Percentiles rank a stretch among this genome's conserved stretches.
These are phyloP conservation scores for Brassica juncea DNA, from an alignment of 345 rosid genomes.

Conservation along the genomic window DNA sequence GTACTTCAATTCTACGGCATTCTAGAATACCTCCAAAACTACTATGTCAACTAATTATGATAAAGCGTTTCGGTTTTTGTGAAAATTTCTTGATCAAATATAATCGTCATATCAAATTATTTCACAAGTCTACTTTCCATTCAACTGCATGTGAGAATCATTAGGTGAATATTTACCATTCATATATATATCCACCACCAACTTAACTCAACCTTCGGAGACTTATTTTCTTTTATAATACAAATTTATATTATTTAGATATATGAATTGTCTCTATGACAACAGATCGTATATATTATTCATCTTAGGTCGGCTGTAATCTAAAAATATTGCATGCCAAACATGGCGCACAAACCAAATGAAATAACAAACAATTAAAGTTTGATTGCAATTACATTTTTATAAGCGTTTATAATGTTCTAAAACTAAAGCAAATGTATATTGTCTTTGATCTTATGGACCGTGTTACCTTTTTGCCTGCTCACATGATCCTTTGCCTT, in stretches of 20 bases:
- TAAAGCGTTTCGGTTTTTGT: not conserved
- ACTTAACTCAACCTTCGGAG: constrained; percentile 1
- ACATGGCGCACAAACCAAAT: not conserved
- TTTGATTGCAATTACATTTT: not conserved
- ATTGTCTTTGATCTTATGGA: constrained; percentile 11
- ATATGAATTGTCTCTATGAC: constrained; percentile 17
- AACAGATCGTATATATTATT: constrained; percentile 22
- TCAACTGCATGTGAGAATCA: constrained; percentile 26
- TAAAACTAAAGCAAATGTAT: not conserved
- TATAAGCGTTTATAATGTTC: not conserved
- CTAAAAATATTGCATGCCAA: constrained; percentile 19
- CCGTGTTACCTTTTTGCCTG: constrained; percentile 10
- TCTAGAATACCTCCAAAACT: constrained; percentile 23
- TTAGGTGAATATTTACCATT: constrained; percentile 18
- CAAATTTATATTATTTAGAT: not conserved
- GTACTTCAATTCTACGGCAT: constrained; percentile 4
- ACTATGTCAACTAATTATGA: constrained; percentile 13
- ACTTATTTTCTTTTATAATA: not conserved
- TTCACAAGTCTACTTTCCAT: not conserved
- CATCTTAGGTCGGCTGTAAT: constrained; percentile 31
- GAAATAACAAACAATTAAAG: not conserved
- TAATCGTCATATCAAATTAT: not conserved
- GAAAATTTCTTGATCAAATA: not conserved
- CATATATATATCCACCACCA: constrained; percentile 14
- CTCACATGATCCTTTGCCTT: constrained; percentile 28